Conservation (phyloP, 495 filamentous ascomycete species). For the Usnea hakonensis region DNA sequence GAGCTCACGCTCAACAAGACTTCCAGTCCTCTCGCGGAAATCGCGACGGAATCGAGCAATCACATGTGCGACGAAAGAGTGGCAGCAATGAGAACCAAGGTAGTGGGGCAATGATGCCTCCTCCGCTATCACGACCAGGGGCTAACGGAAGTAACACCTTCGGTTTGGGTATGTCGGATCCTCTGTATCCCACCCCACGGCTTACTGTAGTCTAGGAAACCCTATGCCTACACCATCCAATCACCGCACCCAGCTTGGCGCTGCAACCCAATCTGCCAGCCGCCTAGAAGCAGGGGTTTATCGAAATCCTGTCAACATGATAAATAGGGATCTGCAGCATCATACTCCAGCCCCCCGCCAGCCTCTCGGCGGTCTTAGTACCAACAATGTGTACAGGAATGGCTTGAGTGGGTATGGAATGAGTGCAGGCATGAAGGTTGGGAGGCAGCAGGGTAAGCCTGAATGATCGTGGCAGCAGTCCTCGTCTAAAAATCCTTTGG, state of each 20-base stretch:
- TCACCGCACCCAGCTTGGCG: slow-evolving; percentile 25
- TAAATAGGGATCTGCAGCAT: slow-evolving; percentile 18
- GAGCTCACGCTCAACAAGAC: slow-evolving; percentile 25
- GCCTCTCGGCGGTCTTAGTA: slow-evolving; percentile 24
- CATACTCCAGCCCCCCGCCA: slow-evolving; percentile 29
- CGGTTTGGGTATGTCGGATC: slow-evolving; percentile 1
- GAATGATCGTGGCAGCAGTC: neutral
- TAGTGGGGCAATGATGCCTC: slow-evolving; percentile 34
- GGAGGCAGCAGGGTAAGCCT: slow-evolving; percentile 17
- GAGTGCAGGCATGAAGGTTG: slow-evolving; percentile 41
- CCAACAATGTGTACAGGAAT: slow-evolving; percentile 24
- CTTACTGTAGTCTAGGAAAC: slow-evolving; percentile 7
- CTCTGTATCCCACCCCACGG: neutral
- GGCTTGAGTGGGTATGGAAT: slow-evolving; percentile 37
- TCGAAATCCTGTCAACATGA: slow-evolving; percentile 12
- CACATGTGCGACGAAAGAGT: slow-evolving; percentile 41
- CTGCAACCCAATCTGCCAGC: slow-evolving; percentile 12
- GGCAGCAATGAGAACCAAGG: slow-evolving; percentile 27
- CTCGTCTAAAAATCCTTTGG: neutral
- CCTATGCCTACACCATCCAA: slow-evolving; percentile 20
- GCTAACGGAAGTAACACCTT: slow-evolving; percentile 7
- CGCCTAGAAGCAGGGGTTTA: neutral
- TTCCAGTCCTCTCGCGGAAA: slow-evolving; percentile 27
- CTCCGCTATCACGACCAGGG: slow-evolving; percentile 16
- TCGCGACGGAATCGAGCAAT: slow-evolving; percentile 35